Conservation (phyloP, 768 basidiomycete genomes). For the Tricholoma sp. region DNA sequence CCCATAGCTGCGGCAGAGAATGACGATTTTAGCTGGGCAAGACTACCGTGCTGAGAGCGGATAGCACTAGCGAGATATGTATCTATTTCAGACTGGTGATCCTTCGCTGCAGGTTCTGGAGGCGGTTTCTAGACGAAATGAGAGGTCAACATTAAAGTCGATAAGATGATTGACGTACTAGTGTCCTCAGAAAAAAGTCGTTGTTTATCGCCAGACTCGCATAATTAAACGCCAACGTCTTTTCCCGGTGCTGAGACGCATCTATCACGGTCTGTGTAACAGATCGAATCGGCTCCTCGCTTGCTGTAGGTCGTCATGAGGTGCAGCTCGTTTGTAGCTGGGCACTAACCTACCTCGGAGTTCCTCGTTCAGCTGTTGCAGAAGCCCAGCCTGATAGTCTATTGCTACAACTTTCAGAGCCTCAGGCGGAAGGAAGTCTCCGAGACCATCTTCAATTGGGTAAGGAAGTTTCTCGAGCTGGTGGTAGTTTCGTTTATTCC, state of each 20-base stretch:
- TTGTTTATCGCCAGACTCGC: constrained; percentile 93
- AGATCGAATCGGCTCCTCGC: constrained; percentile 46
- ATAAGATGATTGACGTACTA: constrained; percentile 51
- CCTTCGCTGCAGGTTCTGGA: constrained; percentile 24
- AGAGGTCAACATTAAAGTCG: constrained; percentile 5
- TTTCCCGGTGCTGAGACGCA: constrained; percentile 51
- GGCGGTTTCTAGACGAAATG: constrained; percentile 34
- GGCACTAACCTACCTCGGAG: constrained; percentile 50
- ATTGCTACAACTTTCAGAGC: constrained; percentile 67
- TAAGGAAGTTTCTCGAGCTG: constrained; percentile 55
- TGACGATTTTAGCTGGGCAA: constrained; percentile 65
- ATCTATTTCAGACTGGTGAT: constrained; percentile 35
- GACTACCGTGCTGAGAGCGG: constrained; percentile 50
- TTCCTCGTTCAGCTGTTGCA: constrained; percentile 72
- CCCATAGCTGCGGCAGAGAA: constrained; percentile 74
- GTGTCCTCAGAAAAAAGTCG: constrained; percentile 82
- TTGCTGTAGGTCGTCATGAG: constrained; percentile 36
- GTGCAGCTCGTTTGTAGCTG: not conserved
- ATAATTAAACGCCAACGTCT: constrained; percentile 80
- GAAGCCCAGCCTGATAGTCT: constrained; percentile 83
- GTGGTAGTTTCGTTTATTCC: constrained; percentile 41
- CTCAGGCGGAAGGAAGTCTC: constrained; percentile 70
- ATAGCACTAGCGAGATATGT: constrained; percentile 30
- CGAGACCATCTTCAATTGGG: constrained; percentile 64
- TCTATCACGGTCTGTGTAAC: constrained; percentile 71